A percentile compares a stretch with the other conserved stretches of the same genome.
Conservation (phyloP, 2,329 filamentous ascomycete genomes). For the Elsinoe batatas region DNA sequence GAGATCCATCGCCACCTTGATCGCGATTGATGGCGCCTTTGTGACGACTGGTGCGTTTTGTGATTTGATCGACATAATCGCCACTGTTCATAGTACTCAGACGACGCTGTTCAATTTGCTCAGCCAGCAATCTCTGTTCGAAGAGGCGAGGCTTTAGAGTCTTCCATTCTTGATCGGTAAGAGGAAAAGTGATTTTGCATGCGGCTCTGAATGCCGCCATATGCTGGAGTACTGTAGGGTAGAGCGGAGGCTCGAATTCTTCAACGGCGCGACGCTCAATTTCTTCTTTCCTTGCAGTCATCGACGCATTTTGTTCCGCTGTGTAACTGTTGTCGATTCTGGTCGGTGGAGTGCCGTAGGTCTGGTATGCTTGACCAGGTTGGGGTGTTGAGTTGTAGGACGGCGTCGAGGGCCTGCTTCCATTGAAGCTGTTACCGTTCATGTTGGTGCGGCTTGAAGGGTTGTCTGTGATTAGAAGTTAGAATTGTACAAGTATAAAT, state of each 20-base stretch:
- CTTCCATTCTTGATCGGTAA: constrained; percentile 62
- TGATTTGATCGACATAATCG: constrained; percentile 11
- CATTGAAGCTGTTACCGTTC: not conserved
- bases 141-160: constrained; percentile 57
- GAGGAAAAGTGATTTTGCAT: constrained; percentile 55
- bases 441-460: not conserved
- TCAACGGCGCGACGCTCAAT: constrained; percentile 59
- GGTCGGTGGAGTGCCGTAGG: not conserved
- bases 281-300: constrained; percentile 54
- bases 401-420: not conserved
- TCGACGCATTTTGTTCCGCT: constrained; percentile 51
- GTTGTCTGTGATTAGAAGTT: not conserved
- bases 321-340: constrained; percentile 42
- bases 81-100: constrained; percentile 29
- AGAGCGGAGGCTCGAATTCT: constrained; percentile 56
- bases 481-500: not conserved
- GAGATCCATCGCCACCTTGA: constrained; percentile 56
- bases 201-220: constrained; percentile 68
- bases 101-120: constrained; percentile 45
- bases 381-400: constrained; percentile 9
- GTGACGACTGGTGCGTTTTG: not conserved
- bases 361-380: constrained; percentile 1
- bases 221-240: constrained; percentile 51
- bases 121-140: constrained; percentile 55
- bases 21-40: constrained; percentile 21